phyloP scores from a whole-genome alignment of 2,329 filamentous ascomycete species.

The Torrubiellomyces zombiae region DNA sequence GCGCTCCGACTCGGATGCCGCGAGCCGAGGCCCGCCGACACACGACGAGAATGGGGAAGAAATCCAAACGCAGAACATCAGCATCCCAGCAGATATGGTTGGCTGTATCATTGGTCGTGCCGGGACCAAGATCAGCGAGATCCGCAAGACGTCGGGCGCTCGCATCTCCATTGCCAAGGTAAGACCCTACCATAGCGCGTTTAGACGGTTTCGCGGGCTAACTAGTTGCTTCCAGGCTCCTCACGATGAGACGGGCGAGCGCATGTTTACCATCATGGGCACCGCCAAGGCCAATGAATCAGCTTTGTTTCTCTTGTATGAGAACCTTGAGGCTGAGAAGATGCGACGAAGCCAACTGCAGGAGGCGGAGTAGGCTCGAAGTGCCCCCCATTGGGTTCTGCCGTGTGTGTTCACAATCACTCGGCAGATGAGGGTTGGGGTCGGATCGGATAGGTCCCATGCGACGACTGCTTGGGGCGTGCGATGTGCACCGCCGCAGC shows the following conservation, averaged over 20 bases:
- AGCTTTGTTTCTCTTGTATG: constrained; percentile 88
- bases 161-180: constrained; percentile 95
- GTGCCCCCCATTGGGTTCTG: too few relatives aligned
- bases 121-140: constrained; percentile 96
- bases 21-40: constrained; percentile 64
- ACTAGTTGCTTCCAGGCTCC: constrained; percentile 39
- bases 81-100: constrained; percentile 98
- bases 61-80: constrained; percentile 98
- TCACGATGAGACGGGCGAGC: constrained; percentile 92
- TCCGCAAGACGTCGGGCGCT: constrained; percentile 88
- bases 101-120: constrained; percentile 95
- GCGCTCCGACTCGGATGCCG: constrained; percentile 70
- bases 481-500: too few relatives aligned
- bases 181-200: constrained; percentile 8
- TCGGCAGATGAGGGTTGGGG: too few relatives aligned
- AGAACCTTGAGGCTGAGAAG: constrained; percentile 98
- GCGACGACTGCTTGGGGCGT: too few relatives aligned
- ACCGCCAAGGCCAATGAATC: constrained; percentile 88
- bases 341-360: constrained; percentile 81
- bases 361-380: constrained; percentile 36
- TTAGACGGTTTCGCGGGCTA: background rate
- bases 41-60: constrained; percentile 95
- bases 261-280: constrained; percentile 99
- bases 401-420: too few relatives aligned
- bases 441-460: too few relatives aligned